A percentile compares a stretch with the other conserved stretches of the same genome.
Conservation (phyloP, 192 early-diverging fungal species). For the Dispira parvispora region DNA sequence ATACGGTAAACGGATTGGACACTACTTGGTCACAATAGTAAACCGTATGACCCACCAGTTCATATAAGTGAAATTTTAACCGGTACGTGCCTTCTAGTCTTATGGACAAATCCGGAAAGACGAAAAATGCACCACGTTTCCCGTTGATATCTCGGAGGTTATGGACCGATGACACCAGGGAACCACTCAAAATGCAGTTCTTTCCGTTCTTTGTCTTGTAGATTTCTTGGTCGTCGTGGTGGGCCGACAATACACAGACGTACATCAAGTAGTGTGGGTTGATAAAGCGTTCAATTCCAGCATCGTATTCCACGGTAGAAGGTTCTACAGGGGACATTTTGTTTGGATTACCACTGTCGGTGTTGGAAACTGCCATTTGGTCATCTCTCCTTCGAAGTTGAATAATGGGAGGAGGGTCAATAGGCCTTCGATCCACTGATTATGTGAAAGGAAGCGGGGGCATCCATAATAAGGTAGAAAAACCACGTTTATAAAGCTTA, state of each 20-base stretch:
- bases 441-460: no score
- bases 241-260: slow-evolving; percentile 61
- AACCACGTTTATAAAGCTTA: no score
- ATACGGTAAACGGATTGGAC: slow-evolving; percentile 67
- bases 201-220: slow-evolving; percentile 72
- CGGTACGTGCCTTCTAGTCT: slow-evolving; percentile 76
- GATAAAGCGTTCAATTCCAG: slow-evolving; percentile 15
- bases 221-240: slow-evolving; percentile 48
- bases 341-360: slow-evolving; percentile 15
- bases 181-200: slow-evolving; percentile 60
- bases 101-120: slow-evolving; percentile 85
- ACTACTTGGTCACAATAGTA: slow-evolving; percentile 33
- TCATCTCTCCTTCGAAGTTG: background rate
- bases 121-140: slow-evolving; percentile 78
- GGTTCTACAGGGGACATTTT: background rate
- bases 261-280: slow-evolving; percentile 93
- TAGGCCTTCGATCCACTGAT: background rate
- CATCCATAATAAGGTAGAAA: no score
- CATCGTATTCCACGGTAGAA: background rate
- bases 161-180: slow-evolving; percentile 80
- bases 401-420: slow-evolving; percentile 3
- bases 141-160: slow-evolving; percentile 73
- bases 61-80: slow-evolving; percentile 71
- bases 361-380: background rate
- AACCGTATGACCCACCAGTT: slow-evolving; percentile 51